phyloP scores from a whole-genome alignment of 495 filamentous ascomycete genomes.

The Chaetomium cochliodes region DNA sequence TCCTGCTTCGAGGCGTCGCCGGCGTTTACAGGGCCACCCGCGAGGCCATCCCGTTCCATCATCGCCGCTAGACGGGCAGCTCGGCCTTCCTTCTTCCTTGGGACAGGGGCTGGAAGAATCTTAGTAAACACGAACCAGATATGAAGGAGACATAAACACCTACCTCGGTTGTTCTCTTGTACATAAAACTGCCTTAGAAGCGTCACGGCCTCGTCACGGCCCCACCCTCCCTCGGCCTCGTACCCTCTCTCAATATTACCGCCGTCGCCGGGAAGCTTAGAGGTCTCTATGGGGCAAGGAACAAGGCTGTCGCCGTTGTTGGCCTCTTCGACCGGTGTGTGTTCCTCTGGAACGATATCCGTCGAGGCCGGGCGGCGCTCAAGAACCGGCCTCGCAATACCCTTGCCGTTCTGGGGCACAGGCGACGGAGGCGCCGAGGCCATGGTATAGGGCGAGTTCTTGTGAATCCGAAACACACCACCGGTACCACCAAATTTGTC shows the following conservation, averaged over 20 bases:
- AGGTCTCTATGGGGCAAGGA: conserved; percentile 17
- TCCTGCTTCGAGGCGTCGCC: conserved; percentile 4
- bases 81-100: conserved; percentile 54
- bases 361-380: conserved; percentile 30
- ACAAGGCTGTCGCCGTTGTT: conserved; percentile 9
- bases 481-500: conserved; percentile 96
- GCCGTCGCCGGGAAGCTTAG: conserved; percentile 37
- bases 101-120: conserved; percentile 44
- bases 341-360: conserved; percentile 4
- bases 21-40: conserved; percentile 19
- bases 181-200: conserved; percentile 90
- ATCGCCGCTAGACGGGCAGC: conserved; percentile 50
- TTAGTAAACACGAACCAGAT: neutral
- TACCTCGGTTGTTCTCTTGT: conserved; percentile 90
- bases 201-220: conserved; percentile 85
- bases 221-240: conserved; percentile 76
- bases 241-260: conserved; percentile 66
- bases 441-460: conserved; percentile 54
- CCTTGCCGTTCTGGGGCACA: conserved; percentile 33
- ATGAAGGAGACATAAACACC: conserved; percentile 10
- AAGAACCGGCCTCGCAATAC: conserved; percentile 30
- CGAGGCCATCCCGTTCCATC: conserved; percentile 40
- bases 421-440: conserved; percentile 33
- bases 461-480: conserved; percentile 82
- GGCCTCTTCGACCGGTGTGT: conserved; percentile 3